Evolutionary conservation across 2,329 filamentous ascomycete species (phyloP).

Genomic region (Pseudogymnoascus sp.): DNA sequence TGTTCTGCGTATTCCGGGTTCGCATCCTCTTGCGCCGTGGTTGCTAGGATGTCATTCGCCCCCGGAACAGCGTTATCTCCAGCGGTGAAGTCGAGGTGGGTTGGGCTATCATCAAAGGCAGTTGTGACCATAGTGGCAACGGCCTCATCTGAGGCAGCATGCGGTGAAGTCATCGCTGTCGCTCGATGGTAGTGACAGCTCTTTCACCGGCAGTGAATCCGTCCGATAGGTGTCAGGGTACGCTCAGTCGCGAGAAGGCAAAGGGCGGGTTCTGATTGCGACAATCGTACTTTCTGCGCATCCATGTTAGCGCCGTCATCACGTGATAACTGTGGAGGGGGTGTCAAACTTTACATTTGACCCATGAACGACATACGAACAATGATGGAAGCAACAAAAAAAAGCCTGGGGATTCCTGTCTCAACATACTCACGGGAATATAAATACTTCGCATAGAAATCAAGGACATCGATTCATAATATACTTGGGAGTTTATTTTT

Average conservation of each 20-base stretch:
- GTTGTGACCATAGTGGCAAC: conserved; percentile 15
- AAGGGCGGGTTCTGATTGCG: conserved; percentile 9
- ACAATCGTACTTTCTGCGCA: conserved; percentile 5
- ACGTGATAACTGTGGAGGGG: background rate
- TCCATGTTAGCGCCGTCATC: background rate
- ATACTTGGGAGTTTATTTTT: background rate
- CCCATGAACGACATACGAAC: background rate
- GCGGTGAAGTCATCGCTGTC: conserved; percentile 30
- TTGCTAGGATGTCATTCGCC: conserved; percentile 1
- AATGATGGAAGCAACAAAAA: background rate
- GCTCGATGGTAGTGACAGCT: conserved; percentile 24
- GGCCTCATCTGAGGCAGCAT: conserved; percentile 14
- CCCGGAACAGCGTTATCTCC: conserved; percentile 8
- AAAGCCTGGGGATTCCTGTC: background rate
- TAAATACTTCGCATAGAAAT: background rate
- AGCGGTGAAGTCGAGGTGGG: conserved; percentile 11
- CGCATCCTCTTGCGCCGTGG: conserved; percentile 5
- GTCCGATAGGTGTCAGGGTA: conserved; percentile 6
- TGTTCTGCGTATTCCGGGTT: background rate
- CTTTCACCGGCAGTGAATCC: conserved; percentile 23
- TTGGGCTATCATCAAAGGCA: conserved; percentile 11
- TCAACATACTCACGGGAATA: background rate
- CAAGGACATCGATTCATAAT: background rate
- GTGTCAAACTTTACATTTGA: background rate
- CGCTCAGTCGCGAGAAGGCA: conserved; percentile 1